phyloP scores from a whole-genome alignment of 768 basidiomycete genomes.

The Lactarius deliciosus region DNA sequence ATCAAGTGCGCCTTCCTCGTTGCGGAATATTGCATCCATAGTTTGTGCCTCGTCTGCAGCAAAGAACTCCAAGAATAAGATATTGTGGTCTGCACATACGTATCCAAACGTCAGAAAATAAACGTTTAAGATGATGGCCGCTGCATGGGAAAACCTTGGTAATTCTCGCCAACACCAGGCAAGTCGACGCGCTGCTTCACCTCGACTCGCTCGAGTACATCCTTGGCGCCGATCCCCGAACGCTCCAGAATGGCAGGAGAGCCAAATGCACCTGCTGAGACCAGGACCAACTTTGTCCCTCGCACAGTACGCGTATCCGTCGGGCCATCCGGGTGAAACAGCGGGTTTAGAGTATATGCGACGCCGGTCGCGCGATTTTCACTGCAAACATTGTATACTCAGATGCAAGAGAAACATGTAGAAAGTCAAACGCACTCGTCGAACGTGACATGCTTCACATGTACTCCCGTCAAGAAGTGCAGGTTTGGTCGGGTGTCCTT shows the following conservation, averaged over 20 bases:
- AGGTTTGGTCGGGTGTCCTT: conserved; percentile 37
- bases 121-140: background rate
- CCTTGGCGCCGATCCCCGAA: conserved; percentile 43
- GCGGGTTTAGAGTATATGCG: background rate
- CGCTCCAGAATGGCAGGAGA: conserved; percentile 56
- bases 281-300: conserved; percentile 40
- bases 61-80: conserved; percentile 20
- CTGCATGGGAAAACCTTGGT: conserved; percentile 33
- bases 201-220: conserved; percentile 34
- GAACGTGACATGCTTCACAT: conserved; percentile 39
- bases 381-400: background rate
- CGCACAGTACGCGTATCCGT: conserved; percentile 26
- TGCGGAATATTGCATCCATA: conserved; percentile 26
- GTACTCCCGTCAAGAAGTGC: conserved; percentile 35
- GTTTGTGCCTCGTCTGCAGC: conserved; percentile 27
- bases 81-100: conserved; percentile 21
- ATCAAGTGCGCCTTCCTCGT: conserved; percentile 22
- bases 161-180: conserved; percentile 40
- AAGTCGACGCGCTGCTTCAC: conserved; percentile 39
- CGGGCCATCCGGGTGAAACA: conserved; percentile 29
- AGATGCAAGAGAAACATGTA: conserved; percentile 31
- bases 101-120: background rate
- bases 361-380: conserved; percentile 32
- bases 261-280: conserved; percentile 44
- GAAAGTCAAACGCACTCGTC: conserved; percentile 29